These are phyloP conservation scores for Colletotrichum ledebouriae DNA, from an alignment of 2,329 filamentous ascomycete species.

Conservation along the genomic window DNA sequence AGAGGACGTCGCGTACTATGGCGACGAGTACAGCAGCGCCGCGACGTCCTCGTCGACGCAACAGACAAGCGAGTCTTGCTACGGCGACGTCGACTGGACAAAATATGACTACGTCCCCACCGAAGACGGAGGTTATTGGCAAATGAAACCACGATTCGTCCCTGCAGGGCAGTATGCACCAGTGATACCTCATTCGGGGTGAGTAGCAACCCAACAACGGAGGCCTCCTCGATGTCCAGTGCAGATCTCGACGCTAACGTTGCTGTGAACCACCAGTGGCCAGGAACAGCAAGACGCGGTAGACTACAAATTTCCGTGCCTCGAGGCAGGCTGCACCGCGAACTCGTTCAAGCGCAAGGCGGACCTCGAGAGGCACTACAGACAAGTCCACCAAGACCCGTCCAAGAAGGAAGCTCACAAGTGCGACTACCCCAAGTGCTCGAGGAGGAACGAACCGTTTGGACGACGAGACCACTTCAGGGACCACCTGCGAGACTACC, in stretches of 20 bases:
- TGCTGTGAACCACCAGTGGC: constrained; percentile 24
- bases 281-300: constrained; percentile 39
- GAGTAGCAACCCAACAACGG: constrained; percentile 9
- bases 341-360: constrained; percentile 65
- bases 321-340: constrained; percentile 56
- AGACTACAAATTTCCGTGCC: constrained; percentile 49
- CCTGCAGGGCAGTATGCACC: constrained; percentile 34
- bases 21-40: constrained; percentile 31
- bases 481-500: constrained; percentile 68
- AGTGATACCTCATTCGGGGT: constrained; percentile 42
- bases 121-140: constrained; percentile 43
- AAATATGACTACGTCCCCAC: constrained; percentile 40
- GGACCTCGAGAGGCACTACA: constrained; percentile 67
- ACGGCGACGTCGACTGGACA: constrained; percentile 39
- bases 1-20: constrained; percentile 26
- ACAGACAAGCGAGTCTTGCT: constrained; percentile 29
- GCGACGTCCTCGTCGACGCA: constrained; percentile 34
- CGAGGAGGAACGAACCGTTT: constrained; percentile 61
- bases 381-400: constrained; percentile 60
- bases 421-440: constrained; percentile 67
- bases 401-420: constrained; percentile 58
- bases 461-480: constrained; percentile 69
- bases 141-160: constrained; percentile 40
- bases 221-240: constrained; percentile 20
- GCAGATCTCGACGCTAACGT: constrained; percentile 26